Conservation (phyloP, 345 rosid species). For the Eucalyptus erythrocorys region DNA sequence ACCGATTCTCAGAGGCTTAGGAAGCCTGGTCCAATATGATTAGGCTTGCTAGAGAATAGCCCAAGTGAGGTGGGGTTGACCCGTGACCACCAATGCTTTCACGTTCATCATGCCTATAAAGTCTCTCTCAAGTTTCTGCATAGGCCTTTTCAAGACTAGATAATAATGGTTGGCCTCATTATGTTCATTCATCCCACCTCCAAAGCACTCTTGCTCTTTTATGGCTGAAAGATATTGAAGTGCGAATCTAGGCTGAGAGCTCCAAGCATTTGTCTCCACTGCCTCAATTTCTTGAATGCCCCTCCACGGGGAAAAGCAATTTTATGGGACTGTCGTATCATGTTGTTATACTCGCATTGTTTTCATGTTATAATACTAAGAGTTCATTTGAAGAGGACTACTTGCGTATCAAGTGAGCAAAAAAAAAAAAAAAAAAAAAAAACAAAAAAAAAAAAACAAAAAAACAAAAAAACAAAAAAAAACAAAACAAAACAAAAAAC, state of each 20-base stretch:
- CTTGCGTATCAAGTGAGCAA: neutral
- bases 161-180: neutral
- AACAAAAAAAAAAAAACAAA: neutral
- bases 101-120: neutral
- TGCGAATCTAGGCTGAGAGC: neutral
- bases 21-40: neutral
- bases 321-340: neutral
- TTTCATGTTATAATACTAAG: neutral
- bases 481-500: accelerated
- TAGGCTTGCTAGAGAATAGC: neutral
- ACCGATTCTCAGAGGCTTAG: neutral
- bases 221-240: neutral
- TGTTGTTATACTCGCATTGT: neutral
- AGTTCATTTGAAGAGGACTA: neutral
- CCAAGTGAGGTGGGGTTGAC: neutral
- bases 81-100: neutral
- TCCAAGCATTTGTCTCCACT: neutral
- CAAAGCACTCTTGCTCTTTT: neutral
- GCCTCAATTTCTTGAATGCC: neutral
- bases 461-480: accelerated
- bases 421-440: neutral
- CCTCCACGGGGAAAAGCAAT: neutral
- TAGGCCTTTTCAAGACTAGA: neutral
- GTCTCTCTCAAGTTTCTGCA: neutral
- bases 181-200: neutral